These are phyloP conservation scores for Aspergillus heteromorphus DNA, from an alignment of 495 filamentous ascomycete genomes.

Conservation along the genomic window DNA sequence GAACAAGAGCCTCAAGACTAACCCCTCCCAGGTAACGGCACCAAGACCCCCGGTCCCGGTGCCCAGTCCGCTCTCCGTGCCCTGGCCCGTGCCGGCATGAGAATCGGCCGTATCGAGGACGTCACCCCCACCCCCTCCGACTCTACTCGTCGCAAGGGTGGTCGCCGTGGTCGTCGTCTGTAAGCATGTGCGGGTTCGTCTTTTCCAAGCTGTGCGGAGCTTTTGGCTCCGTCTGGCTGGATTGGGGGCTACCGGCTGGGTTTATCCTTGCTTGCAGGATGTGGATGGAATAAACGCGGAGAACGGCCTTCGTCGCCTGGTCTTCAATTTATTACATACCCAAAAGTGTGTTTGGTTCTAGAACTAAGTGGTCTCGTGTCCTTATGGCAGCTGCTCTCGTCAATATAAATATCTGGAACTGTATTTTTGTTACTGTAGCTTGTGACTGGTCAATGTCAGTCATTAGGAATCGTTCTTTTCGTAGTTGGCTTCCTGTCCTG, in stretches of 20 bases:
- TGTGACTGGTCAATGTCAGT: too few species aligned
- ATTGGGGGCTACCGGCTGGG: conserved; percentile 31
- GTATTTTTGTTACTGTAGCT: neutral
- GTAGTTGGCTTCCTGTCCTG: too few species aligned
- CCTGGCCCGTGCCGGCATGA: conserved; percentile 97
- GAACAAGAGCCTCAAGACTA: conserved; percentile 7
- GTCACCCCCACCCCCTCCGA: conserved; percentile 98
- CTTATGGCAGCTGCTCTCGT: conserved; percentile 3
- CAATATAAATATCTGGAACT: conserved; percentile 14
- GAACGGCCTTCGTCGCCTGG: conserved; percentile 53
- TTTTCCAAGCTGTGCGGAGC: conserved; percentile 24
- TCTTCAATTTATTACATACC: conserved; percentile 48
- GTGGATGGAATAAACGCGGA: conserved; percentile 55
- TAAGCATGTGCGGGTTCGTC: conserved; percentile 48
- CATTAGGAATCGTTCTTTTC: too few species aligned
- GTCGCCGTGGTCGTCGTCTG: conserved; percentile 99
- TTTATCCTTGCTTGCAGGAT: conserved; percentile 28
- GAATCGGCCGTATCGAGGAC: conserved; percentile 99
- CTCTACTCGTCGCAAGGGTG: conserved; percentile 97
- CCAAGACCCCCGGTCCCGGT: conserved; percentile 98
- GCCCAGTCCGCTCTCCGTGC: conserved; percentile 98
- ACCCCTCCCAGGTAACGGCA: conserved; percentile 71
- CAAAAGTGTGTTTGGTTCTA: conserved; percentile 30
- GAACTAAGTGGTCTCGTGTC: conserved; percentile 7
- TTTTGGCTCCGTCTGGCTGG: conserved; percentile 28